Base-by-base conservation (phyloP, 2,329 filamentous ascomycete genomes). In the Simplicillium sp. region DNA sequence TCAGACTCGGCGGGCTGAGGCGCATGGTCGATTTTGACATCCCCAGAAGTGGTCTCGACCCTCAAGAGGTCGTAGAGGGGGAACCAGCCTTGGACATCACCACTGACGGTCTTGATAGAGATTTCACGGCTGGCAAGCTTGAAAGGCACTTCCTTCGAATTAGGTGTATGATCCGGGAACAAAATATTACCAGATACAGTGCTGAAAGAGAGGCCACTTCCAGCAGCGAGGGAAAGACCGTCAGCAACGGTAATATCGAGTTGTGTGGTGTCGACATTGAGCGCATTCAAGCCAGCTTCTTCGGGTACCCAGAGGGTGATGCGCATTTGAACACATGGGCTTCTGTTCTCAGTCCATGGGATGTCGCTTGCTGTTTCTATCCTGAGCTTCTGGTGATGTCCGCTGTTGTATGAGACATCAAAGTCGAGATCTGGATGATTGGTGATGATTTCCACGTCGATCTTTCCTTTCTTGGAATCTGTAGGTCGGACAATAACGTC, bases 31-130 rank as follows among this genome's bases (percentile, higher is more conserved):
- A 61, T 57, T 13, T 44, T 44, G 42, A 75, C 54, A 39, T 58
- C 48, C 36, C 73, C 73, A 0, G 71, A 68, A 0, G 58, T 57
- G 7, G 67, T 64, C 14, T 55, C 48, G n/a, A 75, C 52, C 14
- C 58, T 55, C 11, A 77, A 61, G 25, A 63, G 54, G 48, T 75
- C 68, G 50, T 67, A 70, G 1, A 77, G 57, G 1, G 73, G 69
- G 59, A 69, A 75, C 52, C 61, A 64, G 25, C 73, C 73, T 12
- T 44, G 44, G 45, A 77, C 64, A 12, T 54, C 38, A 7, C 68
- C 68, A 2, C 68, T 62, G 3, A 63, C 60, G 14, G 71, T 69
- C 18, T 52, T 47, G 12, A 70, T 58, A 20, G 58, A 51, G 41
- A 71, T 64, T 38, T 60, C 49, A 28, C 67, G 62, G 1, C 67